Evolutionary conservation across 2,329 filamentous ascomycete species (phyloP).

Genomic region (Sporothrix curviconia): DNA sequence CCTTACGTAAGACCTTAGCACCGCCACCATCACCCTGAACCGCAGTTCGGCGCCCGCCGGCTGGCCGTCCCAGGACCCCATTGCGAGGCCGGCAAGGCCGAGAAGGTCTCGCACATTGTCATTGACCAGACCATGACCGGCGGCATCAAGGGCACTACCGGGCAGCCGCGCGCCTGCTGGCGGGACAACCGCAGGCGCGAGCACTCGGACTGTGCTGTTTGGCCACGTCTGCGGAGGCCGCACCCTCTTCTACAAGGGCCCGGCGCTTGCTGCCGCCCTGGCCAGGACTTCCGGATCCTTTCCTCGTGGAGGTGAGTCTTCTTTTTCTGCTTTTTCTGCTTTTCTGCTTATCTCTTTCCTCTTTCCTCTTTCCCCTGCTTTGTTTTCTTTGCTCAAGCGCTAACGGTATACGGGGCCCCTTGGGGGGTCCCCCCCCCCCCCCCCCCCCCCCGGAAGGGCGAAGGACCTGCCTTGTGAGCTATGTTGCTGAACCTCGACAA

Average conservation of each 20-base stretch:
- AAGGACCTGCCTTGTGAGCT: slow-evolving; percentile 59
- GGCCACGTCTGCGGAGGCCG: slow-evolving; percentile 61
- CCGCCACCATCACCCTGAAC: slow-evolving; percentile 62
- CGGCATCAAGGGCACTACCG: slow-evolving; percentile 58
- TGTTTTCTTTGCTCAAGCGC: not conserved
- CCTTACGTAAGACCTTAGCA: slow-evolving; percentile 62
- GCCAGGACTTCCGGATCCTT: slow-evolving; percentile 44
- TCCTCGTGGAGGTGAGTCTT: slow-evolving; percentile 34
- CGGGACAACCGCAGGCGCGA: slow-evolving; percentile 48
- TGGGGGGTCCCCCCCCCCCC: no score
- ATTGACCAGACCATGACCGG: slow-evolving; percentile 67
- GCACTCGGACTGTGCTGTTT: slow-evolving; percentile 75
- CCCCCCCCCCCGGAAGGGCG: no score
- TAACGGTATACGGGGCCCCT: slow-evolving; percentile 48
- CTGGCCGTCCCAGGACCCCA: slow-evolving; percentile 30
- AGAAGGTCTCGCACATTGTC: slow-evolving; percentile 52
- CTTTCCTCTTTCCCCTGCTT: no score
- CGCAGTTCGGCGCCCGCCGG: slow-evolving; percentile 44
- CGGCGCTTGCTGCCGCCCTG: slow-evolving; percentile 35
- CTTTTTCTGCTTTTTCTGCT: no score
- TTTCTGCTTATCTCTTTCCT: not conserved
- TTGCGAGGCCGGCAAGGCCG: slow-evolving; percentile 14
- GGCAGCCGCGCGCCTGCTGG: slow-evolving; percentile 50
- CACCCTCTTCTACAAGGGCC: slow-evolving; percentile 39
- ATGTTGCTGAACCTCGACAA: slow-evolving; percentile 47